Percentiles rank a stretch among this genome's conserved stretches.
phyloP scores from a whole-genome alignment of 116 monocot species.

The Iris pallida region DNA sequence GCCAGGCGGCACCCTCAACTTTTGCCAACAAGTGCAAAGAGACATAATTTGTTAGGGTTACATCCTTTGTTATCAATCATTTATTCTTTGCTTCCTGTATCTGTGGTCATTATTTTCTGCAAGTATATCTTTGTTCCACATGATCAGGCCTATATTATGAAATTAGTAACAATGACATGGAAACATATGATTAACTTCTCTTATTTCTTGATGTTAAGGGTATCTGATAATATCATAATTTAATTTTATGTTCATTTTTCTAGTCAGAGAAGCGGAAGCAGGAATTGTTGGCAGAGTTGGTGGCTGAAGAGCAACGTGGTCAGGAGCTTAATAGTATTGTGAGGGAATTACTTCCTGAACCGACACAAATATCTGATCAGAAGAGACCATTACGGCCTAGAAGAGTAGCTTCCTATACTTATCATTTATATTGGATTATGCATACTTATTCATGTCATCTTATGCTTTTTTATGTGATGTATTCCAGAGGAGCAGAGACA shows the following conservation, averaged over 20 bases:
- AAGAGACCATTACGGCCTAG: conserved; percentile 36
- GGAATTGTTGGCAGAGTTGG: conserved; percentile 74
- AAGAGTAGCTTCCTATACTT: conserved; percentile 35
- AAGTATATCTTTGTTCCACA: too few relatives aligned
- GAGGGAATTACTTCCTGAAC: conserved; percentile 57
- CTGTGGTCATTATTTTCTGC: too few relatives aligned
- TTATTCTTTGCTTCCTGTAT: too few relatives aligned
- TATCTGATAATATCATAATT: too few relatives aligned
- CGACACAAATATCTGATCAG: conserved; percentile 24
- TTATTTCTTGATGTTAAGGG: too few relatives aligned
- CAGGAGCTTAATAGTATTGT: conserved; percentile 74
- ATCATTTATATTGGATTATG: neutral
- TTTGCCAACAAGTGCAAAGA: too few relatives aligned
- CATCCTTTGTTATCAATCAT: too few relatives aligned
- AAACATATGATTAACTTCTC: too few relatives aligned
- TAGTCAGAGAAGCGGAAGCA: conserved; percentile 94
- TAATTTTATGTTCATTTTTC: neutral
- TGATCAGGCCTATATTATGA: too few relatives aligned
- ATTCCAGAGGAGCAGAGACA: conserved; percentile 64
- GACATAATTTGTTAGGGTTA: too few relatives aligned
- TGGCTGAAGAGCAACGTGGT: conserved; percentile 79
- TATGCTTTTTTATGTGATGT: neutral
- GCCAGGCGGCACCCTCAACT: too few relatives aligned
- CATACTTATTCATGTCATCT: neutral
- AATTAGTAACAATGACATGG: too few relatives aligned